phyloP scores from a whole-genome alignment of 495 filamentous ascomycete species.

The Melanomma pulvis-pyrius region DNA sequence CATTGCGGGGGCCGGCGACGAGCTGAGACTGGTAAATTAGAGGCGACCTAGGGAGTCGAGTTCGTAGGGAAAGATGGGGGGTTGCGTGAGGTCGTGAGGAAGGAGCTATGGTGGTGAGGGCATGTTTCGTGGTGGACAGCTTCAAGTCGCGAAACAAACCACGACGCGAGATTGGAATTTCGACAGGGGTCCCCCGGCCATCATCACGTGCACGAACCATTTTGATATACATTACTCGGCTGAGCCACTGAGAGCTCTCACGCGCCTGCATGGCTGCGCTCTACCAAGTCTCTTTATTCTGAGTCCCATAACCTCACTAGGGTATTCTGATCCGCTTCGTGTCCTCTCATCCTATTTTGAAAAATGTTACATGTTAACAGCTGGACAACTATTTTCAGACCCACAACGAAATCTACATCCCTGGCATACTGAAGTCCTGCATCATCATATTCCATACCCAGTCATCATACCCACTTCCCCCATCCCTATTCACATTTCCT shows the following conservation, averaged over 20 bases:
- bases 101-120: background rate
- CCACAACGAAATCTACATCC: too few species aligned
- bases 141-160: background rate
- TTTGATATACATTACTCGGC: too few species aligned
- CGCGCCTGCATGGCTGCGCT: too few species aligned
- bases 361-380: too few species aligned
- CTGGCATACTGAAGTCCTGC: constrained; percentile 23
- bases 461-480: background rate
- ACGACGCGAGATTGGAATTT: constrained; percentile 8
- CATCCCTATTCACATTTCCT: background rate
- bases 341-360: too few species aligned
- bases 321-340: too few species aligned
- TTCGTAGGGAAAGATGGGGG: background rate
- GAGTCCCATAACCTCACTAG: too few species aligned
- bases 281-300: too few species aligned
- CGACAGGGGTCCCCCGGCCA: background rate
- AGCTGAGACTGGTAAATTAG: background rate
- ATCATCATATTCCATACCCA: constrained; percentile 29
- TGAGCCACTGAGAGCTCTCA: too few species aligned
- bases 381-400: too few species aligned
- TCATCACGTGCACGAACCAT: constrained; percentile 6
- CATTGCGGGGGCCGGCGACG: constrained; percentile 26
- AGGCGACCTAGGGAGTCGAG: background rate
- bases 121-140: background rate
- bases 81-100: background rate